Base-by-base conservation (phyloP, 2,329 filamentous ascomycete genomes). In the Botrytis squamosa region DNA sequence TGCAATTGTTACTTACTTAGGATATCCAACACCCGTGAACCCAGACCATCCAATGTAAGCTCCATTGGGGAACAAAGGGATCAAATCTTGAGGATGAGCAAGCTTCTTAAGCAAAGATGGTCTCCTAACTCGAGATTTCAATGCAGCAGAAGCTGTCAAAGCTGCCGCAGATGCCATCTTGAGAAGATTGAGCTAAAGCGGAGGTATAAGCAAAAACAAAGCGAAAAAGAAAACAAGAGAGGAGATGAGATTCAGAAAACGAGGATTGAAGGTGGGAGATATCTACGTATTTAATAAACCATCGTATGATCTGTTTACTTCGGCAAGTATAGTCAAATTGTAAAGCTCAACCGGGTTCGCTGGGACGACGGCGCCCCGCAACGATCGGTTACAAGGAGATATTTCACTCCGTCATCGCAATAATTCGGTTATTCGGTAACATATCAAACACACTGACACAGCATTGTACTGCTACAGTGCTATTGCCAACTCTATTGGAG, bases 21-120 rank as follows among this genome's bases (percentile, higher is more conserved):
- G 93, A 84, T 96, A 96, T 74, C 93, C 93, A 71, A 97, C 93
- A 79, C 93, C 94, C 20, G 94, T 97, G 84, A 97, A 97, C 52
- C 94, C 94, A 76, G 91, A 94, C 94, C 94, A 97, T 80, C 94
- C 94, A 79, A 97, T 89, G 83, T 96, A 96, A n/a, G 92, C 84
- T 81, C 91, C 91, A 85, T 96, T 89, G 77, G 94, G 94, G 80
- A 97, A 97, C 78, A 93, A 87, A 76, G 92, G 87, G 75, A 97
- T 87, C 76, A 97, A 83, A 82, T 97, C 93, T 82, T 96, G 89
- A 55, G 94, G 89, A 79, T 90, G 90, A 79, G 91, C 90, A 74
- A 97, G 86, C 87, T 95, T 97, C 80, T 90, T 91, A 73, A 97
- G 87, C 83, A 95, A 90, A 60, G 91, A 92, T 36, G 93, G 91